Evolutionary conservation across 345 rosid species (phyloP).

Genomic region (Litchi chinensis): DNA sequence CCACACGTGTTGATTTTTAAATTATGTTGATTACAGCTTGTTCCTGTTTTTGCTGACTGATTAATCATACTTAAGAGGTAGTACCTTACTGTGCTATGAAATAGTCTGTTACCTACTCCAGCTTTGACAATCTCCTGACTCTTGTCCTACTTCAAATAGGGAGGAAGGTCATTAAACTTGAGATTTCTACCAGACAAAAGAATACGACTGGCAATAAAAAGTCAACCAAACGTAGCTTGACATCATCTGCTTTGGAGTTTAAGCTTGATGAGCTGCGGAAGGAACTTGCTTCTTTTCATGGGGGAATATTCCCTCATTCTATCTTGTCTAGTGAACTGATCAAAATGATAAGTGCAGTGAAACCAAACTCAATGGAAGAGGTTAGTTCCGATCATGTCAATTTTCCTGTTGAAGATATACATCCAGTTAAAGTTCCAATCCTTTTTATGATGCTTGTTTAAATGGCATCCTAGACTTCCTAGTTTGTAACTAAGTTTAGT

Average conservation of each 20-base stretch:
- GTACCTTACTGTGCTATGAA: not conserved
- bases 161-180: slow-evolving; percentile 64
- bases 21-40: not conserved
- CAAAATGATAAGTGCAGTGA: slow-evolving; percentile 52
- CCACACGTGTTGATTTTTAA: not conserved
- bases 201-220: slow-evolving; percentile 32
- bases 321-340: slow-evolving; percentile 80
- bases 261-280: slow-evolving; percentile 82
- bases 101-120: not conserved
- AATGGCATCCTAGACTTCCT: not conserved
- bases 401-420: not conserved
- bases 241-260: slow-evolving; percentile 54
- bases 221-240: slow-evolving; percentile 43
- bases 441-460: not conserved
- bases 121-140: not conserved
- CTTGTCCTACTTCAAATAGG: slow-evolving; percentile 40
- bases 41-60: not conserved
- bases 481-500: not conserved
- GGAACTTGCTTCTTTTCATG: slow-evolving; percentile 63
- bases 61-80: not conserved
- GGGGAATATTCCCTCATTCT: slow-evolving; percentile 86
- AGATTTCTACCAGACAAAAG: slow-evolving; percentile 52
- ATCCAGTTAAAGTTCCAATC: not conserved
- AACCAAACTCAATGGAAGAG: slow-evolving; percentile 65
- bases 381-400: slow-evolving; percentile 35